Base-by-base conservation (phyloP, 352 stramenopile species). In the Globisporangium okanoganense region DNA sequence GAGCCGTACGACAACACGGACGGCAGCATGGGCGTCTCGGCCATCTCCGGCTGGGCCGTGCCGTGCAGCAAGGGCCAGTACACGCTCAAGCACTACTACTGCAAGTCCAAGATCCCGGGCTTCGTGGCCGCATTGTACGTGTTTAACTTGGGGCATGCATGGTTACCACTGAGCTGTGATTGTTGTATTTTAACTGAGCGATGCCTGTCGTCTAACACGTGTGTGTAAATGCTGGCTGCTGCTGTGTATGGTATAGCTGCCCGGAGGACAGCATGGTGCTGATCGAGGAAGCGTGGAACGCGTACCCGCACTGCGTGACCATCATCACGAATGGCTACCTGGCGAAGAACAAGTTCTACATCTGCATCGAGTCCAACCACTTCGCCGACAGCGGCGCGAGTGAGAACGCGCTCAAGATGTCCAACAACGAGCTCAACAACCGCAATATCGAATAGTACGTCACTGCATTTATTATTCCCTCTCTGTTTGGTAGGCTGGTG, bases 21-120 rank as follows among this genome's bases (percentile, higher is more conserved):
- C 59, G 86, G 86, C 27, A 70, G 82, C 69, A 76, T 92, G 70
- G 78, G 77, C 59, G 68, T 90, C 25, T 95, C 85, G 40, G 72
- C 73, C 36, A 85, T 93, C 67, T 94, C 85, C 13, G 70, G 76
- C 40, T 92, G 82, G 78, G 70, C 66, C 2, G 60, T 95, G n/a
- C 85, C 85, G 14, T 69, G 71, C 48, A 92, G 80, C 67, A 90
- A 87, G 62, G 86, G 86, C 47, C 86, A 95, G 67, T 95, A 95
- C 73, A 95, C 86, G 55, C 80, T 85, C 65, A 95, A 95, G 67
- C 85, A 95, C 71, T 95, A 95, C 70, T 92, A 92, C 70, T 85
- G 78, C 77, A 88, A 89, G 72, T 89, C 75, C 60, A 86, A 90
- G 67, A 92, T 95, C 65, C 86, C 86, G 9, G 73, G 78, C 62